Evolutionary conservation across 345 rosid genomes (phyloP), one percentile per base, ranked within the genome.

Genomic region (Erucastrum elatum): DNA sequence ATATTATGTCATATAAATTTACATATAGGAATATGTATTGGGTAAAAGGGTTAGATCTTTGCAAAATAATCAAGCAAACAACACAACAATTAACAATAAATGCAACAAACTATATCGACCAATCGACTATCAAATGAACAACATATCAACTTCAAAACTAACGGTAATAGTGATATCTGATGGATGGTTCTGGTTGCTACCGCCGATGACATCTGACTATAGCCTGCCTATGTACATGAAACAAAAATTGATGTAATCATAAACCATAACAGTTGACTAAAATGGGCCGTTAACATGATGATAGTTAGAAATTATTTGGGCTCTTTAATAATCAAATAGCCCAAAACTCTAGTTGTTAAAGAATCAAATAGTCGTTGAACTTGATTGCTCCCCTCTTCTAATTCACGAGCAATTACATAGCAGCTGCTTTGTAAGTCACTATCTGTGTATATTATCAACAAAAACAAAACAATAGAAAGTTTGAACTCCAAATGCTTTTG

Each of bases 201-300:
- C 55, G 16, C 6, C 2, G 16, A 13, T 2, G 16, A 46, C 7
- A 46, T 46, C 16, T 46, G 15, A 13, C 15, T 13, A 46, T 46
- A 12, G 6, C 16, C 56, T 49, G 16, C 13, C 46, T 49, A 5
- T 25, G 63, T 25, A 59, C 27, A 25, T 66, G 56, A 68, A 27
- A 30, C 66, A 62, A 65, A 55, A 55, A 16, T 33, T 39, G 31
- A 55, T 56, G 11, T 4, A 60, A 39, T 41, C 16, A 4, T 34
- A 72, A 72, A 61, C 44, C 10, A 46, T 1, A 46, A 44, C 53
- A 44, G 51, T 5, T 62, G 51, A 33, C 15, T 53, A 65, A 34
- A 64, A 21, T 64, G 73, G 67, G 15, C 68, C 67, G 61, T 16
- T 9, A 74, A 34, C 10, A 51, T 65, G 62, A 29, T 31, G 65